Evolutionary conservation across 331 rosid species (phyloP).

Genomic region (Dryas integrifolia): DNA sequence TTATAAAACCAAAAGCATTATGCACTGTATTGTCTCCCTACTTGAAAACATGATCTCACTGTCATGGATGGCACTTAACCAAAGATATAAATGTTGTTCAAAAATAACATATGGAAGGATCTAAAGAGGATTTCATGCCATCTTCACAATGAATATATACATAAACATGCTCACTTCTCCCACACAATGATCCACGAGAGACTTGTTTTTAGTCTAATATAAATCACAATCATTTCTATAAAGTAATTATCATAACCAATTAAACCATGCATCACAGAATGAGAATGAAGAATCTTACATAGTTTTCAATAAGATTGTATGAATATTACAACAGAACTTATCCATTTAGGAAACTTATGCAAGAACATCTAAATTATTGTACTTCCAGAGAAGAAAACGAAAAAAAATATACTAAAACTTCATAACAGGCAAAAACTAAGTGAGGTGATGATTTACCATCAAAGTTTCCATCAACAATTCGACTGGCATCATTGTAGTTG

Average conservation of each 20-base stretch:
- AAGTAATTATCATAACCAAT: neutral
- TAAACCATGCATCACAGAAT: neutral
- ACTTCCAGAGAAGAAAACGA: slow-evolving; percentile 10
- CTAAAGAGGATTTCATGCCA: neutral
- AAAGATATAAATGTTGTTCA: neutral
- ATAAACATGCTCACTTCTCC: no score
- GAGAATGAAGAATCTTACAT: slow-evolving; percentile 1
- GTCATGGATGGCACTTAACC: neutral
- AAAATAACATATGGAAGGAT: neutral
- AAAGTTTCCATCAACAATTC: slow-evolving; percentile 93
- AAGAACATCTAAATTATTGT: slow-evolving; percentile 2
- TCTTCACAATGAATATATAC: neutral
- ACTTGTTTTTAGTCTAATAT: no score
- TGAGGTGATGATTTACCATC: slow-evolving; percentile 61
- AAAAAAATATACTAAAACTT: slow-evolving; percentile 5
- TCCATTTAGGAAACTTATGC: neutral
- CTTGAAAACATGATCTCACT: slow-evolving; percentile 14
- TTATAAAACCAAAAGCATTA: slow-evolving; percentile 7
- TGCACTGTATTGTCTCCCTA: neutral
- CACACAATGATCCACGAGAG: no score
- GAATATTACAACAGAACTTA: neutral
- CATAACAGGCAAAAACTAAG: slow-evolving; percentile 19
- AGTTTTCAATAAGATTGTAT: neutral
- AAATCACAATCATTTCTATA: neutral
- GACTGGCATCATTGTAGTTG: slow-evolving; percentile 91